Conservation (phyloP, 192 early-diverging fungal genomes). For the Phycomyces nitens region DNA sequence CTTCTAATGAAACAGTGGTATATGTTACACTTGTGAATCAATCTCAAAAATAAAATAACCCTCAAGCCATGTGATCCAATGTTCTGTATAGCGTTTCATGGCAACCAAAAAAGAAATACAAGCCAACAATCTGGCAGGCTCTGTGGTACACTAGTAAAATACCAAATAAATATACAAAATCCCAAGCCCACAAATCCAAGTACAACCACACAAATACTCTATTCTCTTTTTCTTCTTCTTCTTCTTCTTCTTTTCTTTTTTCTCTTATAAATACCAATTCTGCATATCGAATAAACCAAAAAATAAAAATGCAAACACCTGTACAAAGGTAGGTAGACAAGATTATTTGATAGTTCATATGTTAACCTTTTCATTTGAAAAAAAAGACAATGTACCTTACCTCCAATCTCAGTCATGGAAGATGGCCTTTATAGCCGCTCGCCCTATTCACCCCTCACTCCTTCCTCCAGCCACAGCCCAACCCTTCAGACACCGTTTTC, state of each 20-base stretch:
- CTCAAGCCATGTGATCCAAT: too few relatives aligned
- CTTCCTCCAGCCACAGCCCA: neutral
- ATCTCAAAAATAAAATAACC: too few relatives aligned
- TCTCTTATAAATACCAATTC: neutral
- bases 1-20: too few relatives aligned
- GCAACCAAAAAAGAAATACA: too few relatives aligned
- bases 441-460: neutral
- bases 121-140: too few relatives aligned
- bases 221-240: neutral
- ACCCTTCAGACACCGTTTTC: neutral
- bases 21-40: too few relatives aligned
- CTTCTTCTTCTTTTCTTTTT: conserved; percentile 1
- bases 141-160: too few relatives aligned
- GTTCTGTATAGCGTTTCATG: too few relatives aligned
- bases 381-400: neutral
- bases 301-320: neutral
- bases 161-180: too few relatives aligned
- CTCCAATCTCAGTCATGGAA: neutral
- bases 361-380: neutral
- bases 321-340: neutral
- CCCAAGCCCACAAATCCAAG: neutral
- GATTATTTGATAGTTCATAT: too few relatives aligned
- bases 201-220: neutral
- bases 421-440: neutral
- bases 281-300: neutral